Percentiles rank a stretch among this genome's conserved stretches.
Conservation (phyloP, 73 alveolate genomes). For the Stentor coeruleus region DNA sequence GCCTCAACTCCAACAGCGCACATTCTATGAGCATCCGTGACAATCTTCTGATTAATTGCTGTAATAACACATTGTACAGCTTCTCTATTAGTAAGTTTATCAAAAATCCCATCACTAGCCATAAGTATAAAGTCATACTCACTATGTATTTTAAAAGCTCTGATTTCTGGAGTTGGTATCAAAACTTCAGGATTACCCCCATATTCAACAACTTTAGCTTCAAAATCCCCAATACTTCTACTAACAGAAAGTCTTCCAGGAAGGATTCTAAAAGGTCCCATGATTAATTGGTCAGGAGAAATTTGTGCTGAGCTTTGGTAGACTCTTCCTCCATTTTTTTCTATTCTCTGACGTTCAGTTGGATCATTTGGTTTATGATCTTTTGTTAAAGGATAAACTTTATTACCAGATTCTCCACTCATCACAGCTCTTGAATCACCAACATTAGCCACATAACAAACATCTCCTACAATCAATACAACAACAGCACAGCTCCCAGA, state of each 20-base stretch:
- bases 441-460: constrained; percentile 90
- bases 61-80: constrained; percentile 77
- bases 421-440: constrained; percentile 96
- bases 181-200: constrained; percentile 97
- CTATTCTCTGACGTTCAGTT: constrained; percentile 74
- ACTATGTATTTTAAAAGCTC: constrained; percentile 68
- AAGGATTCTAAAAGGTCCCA: constrained; percentile 83
- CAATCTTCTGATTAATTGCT: constrained; percentile 41
- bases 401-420: constrained; percentile 66
- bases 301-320: constrained; percentile 40
- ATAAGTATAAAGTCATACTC: constrained; percentile 66
- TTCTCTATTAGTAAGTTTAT: constrained; percentile 89
- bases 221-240: constrained; percentile 93
- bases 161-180: constrained; percentile 90
- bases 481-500: constrained; percentile 91
- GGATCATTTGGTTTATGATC: constrained; percentile 92
- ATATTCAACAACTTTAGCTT: constrained; percentile 81
- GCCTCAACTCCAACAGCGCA: constrained; percentile 95
- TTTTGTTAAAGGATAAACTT: constrained; percentile 65
- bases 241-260: constrained; percentile 91
- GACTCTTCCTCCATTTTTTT: constrained; percentile 79
- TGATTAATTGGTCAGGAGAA: constrained; percentile 29
- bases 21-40: constrained; percentile 72
- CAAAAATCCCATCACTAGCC: constrained; percentile 95
- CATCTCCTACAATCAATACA: constrained; percentile 67